Evolutionary conservation across 139 green algal species (phyloP), one percentile per base, ranked within the genome.

Genomic region (Pseudopediastrum boryanum): DNA sequence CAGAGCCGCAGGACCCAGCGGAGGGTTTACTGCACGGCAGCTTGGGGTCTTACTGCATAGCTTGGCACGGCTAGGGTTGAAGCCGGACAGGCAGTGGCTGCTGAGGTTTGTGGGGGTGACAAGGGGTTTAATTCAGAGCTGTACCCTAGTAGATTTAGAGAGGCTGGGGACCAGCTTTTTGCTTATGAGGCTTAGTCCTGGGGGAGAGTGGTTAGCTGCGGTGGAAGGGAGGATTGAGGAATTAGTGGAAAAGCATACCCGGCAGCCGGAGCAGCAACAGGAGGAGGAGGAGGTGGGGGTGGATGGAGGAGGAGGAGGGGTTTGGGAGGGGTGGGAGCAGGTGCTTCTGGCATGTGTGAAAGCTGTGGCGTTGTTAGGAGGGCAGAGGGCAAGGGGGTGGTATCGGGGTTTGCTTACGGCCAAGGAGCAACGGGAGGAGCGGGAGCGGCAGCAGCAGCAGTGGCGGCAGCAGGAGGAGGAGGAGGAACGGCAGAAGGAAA

Each of bases 31-130:
- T 69, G 36, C n/a, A 19, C 54, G 71, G 16, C 71, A 70, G 39
- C 41, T 78, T 23, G 52, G 71, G 12, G 71, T 68, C 27, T 16
- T 70, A 56, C 39, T 78, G 71, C 71, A 78, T 27, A 70, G 71
- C 25, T 33, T 78, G 52, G 71, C 71, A 9, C 54, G 56, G 10
- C 33, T 78, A 56, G 39, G 71, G 54, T n/a, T 78, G 54, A 68
- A 42, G 52, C 70, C 70, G 25, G 29, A 38, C 48, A 52, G 67
- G 52, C 52, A 27, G 6, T 78, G 70, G 70, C 52, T 78, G 33
- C 43, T n/a, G 29, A 12, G 52, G 70, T 48, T 50, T 21, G 67
- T 75, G 31, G 36, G 27, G 25, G 43, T 33, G 5, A 31, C 67
- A 75, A 48, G 6, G 4, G 5, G 31, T 48, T 36, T 46, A 4